Evolutionary conservation across 768 basidiomycete genomes (phyloP), one percentile per base, ranked within the genome.

Genomic region (Baorangia bicolor): DNA sequence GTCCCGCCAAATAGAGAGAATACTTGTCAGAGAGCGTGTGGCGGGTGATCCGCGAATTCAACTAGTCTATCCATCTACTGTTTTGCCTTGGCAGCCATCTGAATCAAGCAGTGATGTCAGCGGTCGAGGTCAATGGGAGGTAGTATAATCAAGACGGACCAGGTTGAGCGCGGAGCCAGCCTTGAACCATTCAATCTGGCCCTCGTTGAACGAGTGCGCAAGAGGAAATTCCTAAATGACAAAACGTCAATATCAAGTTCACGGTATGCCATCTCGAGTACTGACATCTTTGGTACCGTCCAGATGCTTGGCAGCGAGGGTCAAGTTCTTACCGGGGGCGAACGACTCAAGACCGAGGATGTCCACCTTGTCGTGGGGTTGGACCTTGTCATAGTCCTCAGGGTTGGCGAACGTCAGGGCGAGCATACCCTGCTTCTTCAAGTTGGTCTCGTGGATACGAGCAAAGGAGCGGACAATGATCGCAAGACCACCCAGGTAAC

Each of bases 391-490:
- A 74, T 99, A 99, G 75, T 98, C 95, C 61, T 84, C 92, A 16
- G 90, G 83, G 76, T 98, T 84, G 57, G 75, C 90, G 70, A 98
- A 97, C 57, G 94, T 97, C 64, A 98, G 79, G 3, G 94, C 94
- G 59, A 98, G 91, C 92, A 96, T 94, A 65, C 94, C 94, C 79
- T 98, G 95, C 85, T 98, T 98, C 89, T 98, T 98, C 85, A 94
- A 78, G 81, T 95, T 94, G 70, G 93, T 93, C 79, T 92, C 94
- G 76, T 96, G 95, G 76, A 98, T 98, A 75, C 95, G 93, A 50
- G 95, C 95, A 74, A 98, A 98, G 33, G 92, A 94, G 72, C 94
- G 86, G 71, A 89, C 90, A 74, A 99, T 95, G 79, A 98, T 91
- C 28, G 96, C 96, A 54, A 94, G 81, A 59, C 95, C 96, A 58